phyloP scores from a whole-genome alignment of 768 basidiomycete species.

The Lactarius pseudohatsudake region DNA sequence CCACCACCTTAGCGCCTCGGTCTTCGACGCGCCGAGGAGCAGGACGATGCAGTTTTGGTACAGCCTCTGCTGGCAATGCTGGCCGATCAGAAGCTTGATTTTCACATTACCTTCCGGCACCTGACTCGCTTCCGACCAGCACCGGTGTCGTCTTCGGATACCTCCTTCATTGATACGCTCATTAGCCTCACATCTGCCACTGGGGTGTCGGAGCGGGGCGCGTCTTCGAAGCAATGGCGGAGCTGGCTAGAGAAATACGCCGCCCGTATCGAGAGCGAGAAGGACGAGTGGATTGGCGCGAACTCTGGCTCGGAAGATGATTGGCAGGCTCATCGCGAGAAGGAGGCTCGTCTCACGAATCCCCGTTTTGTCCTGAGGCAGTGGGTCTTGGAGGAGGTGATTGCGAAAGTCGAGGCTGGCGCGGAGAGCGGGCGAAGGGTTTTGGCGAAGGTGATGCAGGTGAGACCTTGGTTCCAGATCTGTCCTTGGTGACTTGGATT shows the following conservation, averaged over 20 bases:
- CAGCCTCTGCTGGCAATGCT: constrained; percentile 75
- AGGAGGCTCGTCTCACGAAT: constrained; percentile 52
- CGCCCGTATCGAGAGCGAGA: constrained; percentile 54
- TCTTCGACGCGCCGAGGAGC: constrained; percentile 51
- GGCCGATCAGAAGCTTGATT: constrained; percentile 76
- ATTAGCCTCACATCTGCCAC: constrained; percentile 50
- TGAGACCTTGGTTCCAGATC: constrained; percentile 39
- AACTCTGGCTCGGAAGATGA: constrained; percentile 40
- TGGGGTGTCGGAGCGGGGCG: constrained; percentile 43
- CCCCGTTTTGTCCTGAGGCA: constrained; percentile 92
- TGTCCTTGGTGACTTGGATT: background rate
- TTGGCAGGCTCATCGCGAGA: constrained; percentile 39
- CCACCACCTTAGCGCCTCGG: constrained; percentile 65
- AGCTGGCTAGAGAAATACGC: constrained; percentile 67
- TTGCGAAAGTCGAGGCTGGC: constrained; percentile 70
- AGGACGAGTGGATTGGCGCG: constrained; percentile 48
- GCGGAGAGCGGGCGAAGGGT: constrained; percentile 59
- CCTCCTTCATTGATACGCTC: constrained; percentile 45
- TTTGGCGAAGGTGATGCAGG: constrained; percentile 80
- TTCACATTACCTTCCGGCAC: constrained; percentile 79
- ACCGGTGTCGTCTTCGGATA: constrained; percentile 36
- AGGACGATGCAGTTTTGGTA: constrained; percentile 61
- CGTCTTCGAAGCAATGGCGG: constrained; percentile 53
- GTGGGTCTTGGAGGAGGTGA: constrained; percentile 95
- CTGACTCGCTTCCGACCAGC: constrained; percentile 62